Conservation (phyloP, 192 early-diverging fungal genomes). For the Backusella luteola region DNA sequence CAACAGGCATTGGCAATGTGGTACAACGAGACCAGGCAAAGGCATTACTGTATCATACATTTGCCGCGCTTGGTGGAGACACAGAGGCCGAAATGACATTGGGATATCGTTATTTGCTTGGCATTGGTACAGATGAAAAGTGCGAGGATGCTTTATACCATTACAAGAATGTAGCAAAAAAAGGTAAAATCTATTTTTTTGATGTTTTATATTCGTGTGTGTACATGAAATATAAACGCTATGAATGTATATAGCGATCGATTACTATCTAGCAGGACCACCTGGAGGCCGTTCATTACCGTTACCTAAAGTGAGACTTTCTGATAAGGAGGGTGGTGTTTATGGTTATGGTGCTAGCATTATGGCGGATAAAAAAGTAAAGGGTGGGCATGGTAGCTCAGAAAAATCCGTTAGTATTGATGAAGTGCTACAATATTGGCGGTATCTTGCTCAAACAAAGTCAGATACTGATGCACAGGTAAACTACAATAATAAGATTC, state of each 20-base stretch:
- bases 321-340: conserved; percentile 77
- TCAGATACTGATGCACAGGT: conserved; percentile 61
- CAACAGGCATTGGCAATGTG: conserved; percentile 78
- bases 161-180: conserved; percentile 79
- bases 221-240: too few relatives aligned
- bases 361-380: conserved; percentile 26
- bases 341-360: conserved; percentile 81
- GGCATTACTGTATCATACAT: conserved; percentile 73
- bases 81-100: conserved; percentile 77
- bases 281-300: conserved; percentile 78
- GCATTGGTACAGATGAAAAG: conserved; percentile 76
- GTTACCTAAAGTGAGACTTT: conserved; percentile 61
- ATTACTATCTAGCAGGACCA: conserved; percentile 70
- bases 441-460: conserved; percentile 59
- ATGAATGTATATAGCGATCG: conserved; percentile 48
- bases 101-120: conserved; percentile 79
- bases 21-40: conserved; percentile 68
- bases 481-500: background rate
- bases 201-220: too few relatives aligned
- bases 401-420: conserved; percentile 46
- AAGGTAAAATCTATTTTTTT: conserved; percentile 45
- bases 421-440: conserved; percentile 80
- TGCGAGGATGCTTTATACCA: conserved; percentile 77
- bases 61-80: conserved; percentile 79
- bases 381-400: conserved; percentile 28